Conservation (phyloP, 768 basidiomycete genomes). For the Pholiota molesta region DNA sequence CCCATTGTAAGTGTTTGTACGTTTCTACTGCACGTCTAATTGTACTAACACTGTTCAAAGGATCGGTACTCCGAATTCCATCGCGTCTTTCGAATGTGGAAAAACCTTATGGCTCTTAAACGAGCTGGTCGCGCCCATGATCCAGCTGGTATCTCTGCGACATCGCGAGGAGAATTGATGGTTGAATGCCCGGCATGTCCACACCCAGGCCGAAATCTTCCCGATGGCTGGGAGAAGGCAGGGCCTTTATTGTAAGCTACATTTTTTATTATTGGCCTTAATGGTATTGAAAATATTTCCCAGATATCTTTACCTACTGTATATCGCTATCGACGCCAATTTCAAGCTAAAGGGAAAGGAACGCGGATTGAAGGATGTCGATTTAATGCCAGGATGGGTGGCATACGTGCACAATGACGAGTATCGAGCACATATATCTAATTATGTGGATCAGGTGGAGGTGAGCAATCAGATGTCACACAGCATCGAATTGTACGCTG, state of each 20-base stretch:
- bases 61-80: conserved; percentile 13
- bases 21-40: too few species aligned
- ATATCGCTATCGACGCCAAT: conserved; percentile 13
- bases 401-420: not conserved
- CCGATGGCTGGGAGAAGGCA: conserved; percentile 11
- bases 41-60: conserved; percentile 8
- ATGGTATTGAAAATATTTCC: too few species aligned
- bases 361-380: conserved; percentile 7
- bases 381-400: conserved; percentile 6
- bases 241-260: too few species aligned
- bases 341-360: conserved; percentile 17
- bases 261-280: too few species aligned
- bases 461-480: too few species aligned
- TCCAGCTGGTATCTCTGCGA: conserved; percentile 5
- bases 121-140: conserved; percentile 17
- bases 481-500: too few species aligned
- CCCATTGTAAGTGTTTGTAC: too few species aligned
- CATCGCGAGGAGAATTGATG: conserved; percentile 3
- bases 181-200: conserved; percentile 23
- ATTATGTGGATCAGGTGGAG: conserved; percentile 15
- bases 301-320: conserved; percentile 14
- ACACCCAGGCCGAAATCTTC: conserved; percentile 19
- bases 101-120: conserved; percentile 16
- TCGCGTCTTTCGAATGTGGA: conserved; percentile 15
- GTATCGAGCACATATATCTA: not conserved